These are phyloP conservation scores for Cryphonectria naterciae DNA, from an alignment of 2,329 filamentous ascomycete species.

Conservation along the genomic window DNA sequence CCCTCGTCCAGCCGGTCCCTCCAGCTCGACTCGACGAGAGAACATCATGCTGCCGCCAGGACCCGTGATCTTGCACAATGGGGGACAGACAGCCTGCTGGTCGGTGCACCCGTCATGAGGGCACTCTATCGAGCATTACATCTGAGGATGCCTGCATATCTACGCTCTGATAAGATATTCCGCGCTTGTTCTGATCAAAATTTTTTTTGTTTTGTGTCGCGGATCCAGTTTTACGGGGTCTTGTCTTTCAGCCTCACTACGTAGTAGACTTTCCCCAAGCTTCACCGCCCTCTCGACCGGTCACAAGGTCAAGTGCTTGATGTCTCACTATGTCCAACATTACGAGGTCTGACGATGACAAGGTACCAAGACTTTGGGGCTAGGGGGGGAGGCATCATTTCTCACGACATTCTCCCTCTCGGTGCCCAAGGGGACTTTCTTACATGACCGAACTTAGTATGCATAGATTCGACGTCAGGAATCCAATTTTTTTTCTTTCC, in stretches of 20 bases:
- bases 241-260: slow-evolving; percentile 26
- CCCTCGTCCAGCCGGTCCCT: not conserved
- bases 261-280: slow-evolving; percentile 1
- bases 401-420: not conserved
- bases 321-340: slow-evolving; percentile 28
- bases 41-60: not conserved
- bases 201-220: not conserved
- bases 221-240: slow-evolving; percentile 12
- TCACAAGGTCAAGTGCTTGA: slow-evolving; percentile 8
- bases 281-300: slow-evolving; percentile 26
- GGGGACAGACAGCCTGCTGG: not conserved
- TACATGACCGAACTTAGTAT: not conserved
- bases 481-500: not conserved
- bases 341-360: slow-evolving; percentile 19
- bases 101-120: not conserved
- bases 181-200: not conserved
- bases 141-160: not conserved
- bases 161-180: not conserved
- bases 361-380: not conserved
- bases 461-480: not conserved
- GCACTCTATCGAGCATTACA: not conserved
- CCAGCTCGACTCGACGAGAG: not conserved
- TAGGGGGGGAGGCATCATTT: slow-evolving; percentile 1
- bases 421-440: not conserved
- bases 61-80: not conserved